Conservation (phyloP, 140 eudicot species). For the Cichorium intybus region DNA sequence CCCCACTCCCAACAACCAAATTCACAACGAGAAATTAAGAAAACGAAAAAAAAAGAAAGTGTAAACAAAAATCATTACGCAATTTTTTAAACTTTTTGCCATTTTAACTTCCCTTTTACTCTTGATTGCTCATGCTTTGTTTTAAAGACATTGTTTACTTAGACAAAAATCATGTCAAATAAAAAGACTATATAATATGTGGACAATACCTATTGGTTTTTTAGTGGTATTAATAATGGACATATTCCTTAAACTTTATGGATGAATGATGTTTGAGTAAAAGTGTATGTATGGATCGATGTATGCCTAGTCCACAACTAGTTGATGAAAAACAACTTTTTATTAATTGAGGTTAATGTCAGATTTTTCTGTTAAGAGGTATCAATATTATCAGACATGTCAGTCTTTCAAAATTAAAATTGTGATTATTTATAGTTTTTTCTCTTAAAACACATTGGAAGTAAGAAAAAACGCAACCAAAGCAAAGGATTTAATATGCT, state of each 20-base stretch:
- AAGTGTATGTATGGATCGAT: not conserved
- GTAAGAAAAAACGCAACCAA: too few species aligned
- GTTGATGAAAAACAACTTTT: too few species aligned
- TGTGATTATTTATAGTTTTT: too few species aligned
- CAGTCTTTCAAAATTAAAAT: too few species aligned
- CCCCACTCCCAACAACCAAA: slow-evolving; percentile 88
- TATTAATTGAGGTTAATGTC: too few species aligned
- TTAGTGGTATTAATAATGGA: not conserved
- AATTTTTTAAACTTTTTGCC: slow-evolving; percentile 18
- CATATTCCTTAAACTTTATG: not conserved
- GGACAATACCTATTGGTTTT: not conserved
- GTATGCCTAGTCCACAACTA: too few species aligned
- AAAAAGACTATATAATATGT: not conserved
- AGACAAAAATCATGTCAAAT: slow-evolving; percentile 15
- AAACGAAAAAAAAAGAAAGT: slow-evolving; percentile 14
- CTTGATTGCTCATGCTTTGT: slow-evolving; percentile 37
- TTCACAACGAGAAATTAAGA: slow-evolving; percentile 31
- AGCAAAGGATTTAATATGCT: too few species aligned
- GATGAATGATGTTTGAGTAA: not conserved
- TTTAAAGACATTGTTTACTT: slow-evolving; percentile 31
- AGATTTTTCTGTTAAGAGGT: too few species aligned
- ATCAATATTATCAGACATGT: too few species aligned
- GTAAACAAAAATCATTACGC: slow-evolving; percentile 30
- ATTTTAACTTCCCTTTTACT: slow-evolving; percentile 54
- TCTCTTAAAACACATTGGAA: too few species aligned